A percentile compares a stretch with the other conserved stretches of the same genome.
Conservation (phyloP, 306 rosid species). For the Pyrus communis region DNA sequence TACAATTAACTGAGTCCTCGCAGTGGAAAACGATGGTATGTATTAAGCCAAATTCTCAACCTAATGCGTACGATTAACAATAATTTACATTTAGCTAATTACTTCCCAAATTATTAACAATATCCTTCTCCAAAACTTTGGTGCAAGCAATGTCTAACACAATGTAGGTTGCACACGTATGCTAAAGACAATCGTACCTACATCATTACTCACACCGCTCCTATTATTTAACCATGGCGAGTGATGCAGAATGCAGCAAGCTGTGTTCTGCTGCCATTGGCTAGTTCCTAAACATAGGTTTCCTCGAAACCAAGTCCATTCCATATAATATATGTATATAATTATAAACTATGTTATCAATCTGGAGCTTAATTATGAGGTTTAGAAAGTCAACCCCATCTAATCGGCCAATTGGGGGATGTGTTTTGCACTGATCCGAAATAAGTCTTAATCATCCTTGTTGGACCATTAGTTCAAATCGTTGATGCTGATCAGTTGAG, state of each 20-base stretch:
- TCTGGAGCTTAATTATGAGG: neutral
- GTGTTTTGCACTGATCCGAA: neutral
- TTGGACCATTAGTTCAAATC: neutral
- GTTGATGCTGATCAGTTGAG: neutral
- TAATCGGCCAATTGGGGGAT: neutral
- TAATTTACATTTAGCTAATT: neutral
- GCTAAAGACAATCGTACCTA: neutral
- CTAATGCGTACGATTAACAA: neutral
- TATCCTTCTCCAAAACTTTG: neutral
- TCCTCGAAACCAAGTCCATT: neutral
- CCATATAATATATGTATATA: neutral
- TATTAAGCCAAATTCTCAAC: neutral
- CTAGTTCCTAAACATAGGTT: neutral
- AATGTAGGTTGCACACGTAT: neutral
- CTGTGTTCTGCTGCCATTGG: neutral
- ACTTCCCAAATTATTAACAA: neutral
- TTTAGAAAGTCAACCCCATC: neutral
- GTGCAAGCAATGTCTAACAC: neutral
- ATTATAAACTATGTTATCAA: neutral
- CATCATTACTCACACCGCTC: neutral
- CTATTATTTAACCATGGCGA: neutral
- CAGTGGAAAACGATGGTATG: neutral
- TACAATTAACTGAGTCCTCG: neutral
- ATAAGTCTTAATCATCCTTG: neutral
- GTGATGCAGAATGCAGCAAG: neutral